Conservation (phyloP, 2,329 filamentous ascomycete genomes). For the Cadophora sp. region DNA sequence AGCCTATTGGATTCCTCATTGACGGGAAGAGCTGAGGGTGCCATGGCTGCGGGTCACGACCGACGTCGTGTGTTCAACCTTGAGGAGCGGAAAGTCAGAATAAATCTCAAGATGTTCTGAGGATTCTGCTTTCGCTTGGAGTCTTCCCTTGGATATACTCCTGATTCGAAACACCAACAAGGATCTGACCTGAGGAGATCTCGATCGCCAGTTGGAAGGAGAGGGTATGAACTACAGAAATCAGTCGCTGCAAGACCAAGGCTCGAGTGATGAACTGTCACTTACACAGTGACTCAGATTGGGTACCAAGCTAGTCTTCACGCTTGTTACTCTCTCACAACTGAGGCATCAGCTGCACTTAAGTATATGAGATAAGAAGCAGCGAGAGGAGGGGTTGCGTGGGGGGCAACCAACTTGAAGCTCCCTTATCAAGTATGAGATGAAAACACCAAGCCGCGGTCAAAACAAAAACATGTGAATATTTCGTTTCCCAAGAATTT, state of each 20-base stretch:
- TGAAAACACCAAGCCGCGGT: background rate
- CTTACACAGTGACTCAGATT: background rate
- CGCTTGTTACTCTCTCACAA: background rate
- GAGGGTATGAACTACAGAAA: background rate
- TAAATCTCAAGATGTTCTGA: too few species aligned
- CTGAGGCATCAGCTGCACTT: background rate
- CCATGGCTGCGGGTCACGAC: constrained; percentile 18
- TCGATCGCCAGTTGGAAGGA: background rate
- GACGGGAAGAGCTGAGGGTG: constrained; percentile 24
- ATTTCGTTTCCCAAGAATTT: background rate
- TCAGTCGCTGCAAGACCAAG: background rate
- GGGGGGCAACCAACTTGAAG: background rate
- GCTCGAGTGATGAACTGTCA: background rate
- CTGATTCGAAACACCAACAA: background rate
- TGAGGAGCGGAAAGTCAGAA: too few species aligned
- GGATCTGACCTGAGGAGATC: background rate
- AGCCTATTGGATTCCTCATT: constrained; percentile 14
- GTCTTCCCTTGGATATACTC: background rate
- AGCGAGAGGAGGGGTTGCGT: background rate
- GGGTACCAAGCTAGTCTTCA: background rate
- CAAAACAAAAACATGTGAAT: constrained; percentile 7
- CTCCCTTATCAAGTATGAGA: background rate
- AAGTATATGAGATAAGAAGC: background rate
- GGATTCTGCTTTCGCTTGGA: too few species aligned
- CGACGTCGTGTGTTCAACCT: background rate